Base-by-base conservation (phyloP, 306 rosid species). In the Vigna nakashimae region DNA sequence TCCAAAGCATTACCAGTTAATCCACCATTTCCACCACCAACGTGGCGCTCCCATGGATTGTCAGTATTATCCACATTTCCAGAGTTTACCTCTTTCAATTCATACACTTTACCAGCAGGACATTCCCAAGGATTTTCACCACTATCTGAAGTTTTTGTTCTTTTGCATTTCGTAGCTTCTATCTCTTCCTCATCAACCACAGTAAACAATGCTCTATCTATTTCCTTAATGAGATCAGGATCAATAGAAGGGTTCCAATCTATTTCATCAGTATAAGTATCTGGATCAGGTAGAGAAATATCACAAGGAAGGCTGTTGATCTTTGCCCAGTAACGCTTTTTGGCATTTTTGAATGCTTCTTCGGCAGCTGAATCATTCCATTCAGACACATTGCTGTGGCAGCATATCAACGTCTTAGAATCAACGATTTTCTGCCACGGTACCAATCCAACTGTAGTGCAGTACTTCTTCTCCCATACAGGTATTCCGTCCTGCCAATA, bases 401-500 rank as follows among this genome's bases (percentile, higher is more conserved):
- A 79, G 69, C 64, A 71, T 55, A 80, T 59, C 74, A 65, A 66
- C 11, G 74, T 76, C 87, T 92, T 90, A 55, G 95, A 46, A 62
- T 87, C 90, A 12, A 88, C 84, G 60, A 92, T 69, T 86, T 92
- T 94, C 84, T 93, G 78, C 98, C 97, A 92, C 20, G 97, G 93
- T 17, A 94, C 86, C 24, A 73, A 68, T 58, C 97, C 97, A 42
- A 87, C 64, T 76, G 45, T 71, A 12, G 81, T 83, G 84, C 95
- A 92, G 76, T 84, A 92, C 75, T 84, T 85, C 88, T 94, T 94
- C 84, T 94, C 97, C 98, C 97, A 94, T 16, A 82, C n/a, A 71
- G 98, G 97, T 81, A 94, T 69, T 36, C 91, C 96, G 28, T 94
- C 97, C 69, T 79, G 79, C 79, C 74, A 45, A 81, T 70, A 84